Base-by-base conservation (phyloP, 345 rosid genomes). In the Pugionium dolabratum region DNA sequence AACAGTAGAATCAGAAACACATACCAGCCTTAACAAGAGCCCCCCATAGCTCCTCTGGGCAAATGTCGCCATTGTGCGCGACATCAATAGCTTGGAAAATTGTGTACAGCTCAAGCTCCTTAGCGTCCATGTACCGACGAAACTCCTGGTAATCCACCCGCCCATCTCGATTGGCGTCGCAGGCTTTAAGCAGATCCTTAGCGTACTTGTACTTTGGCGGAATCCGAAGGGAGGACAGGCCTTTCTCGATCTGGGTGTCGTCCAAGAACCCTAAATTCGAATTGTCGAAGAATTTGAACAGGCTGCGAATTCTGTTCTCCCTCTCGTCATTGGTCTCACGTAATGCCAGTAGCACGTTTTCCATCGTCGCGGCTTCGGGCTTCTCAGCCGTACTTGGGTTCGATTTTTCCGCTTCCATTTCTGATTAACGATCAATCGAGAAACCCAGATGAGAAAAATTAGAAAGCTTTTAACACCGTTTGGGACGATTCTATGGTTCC, bases 21-120 rank as follows among this genome's bases (percentile, higher is more conserved):
- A 59, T 77, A 86, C 98, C 97, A 84, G 94, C 88, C 69, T 79
- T 87, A 51, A 79, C 78, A 71, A 92, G 95, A n/a, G 96, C 96
- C 48, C 80, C 86, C 81, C 80, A 86, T 0, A 90, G 81, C 86
- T 93, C 97, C 62, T 85, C 84, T 0, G 94, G 91, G 62, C 89
- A 75, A 83, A 93, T 93, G 84, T 88, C 91, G 5, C 91, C 96
- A 54, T 75, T 90, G 63, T 80, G 94, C 62, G 82, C 87, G 2
- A 88, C 85, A 79, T 88, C 95, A 74, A 88, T 88, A 7, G 85
- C 81, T 61, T 84, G 81, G 51, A 88, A 88, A 29, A 85, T 88
- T 64, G 64, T 34, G 61, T 88, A 85, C 25, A 88, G 75, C 76
- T 85, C 95, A 34, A 88, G 82, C 84, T 88, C 91, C 71, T 88